These are phyloP conservation scores for Saccharomycopsis fodiens DNA, from an alignment of 805 yeast species.

Conservation along the genomic window DNA sequence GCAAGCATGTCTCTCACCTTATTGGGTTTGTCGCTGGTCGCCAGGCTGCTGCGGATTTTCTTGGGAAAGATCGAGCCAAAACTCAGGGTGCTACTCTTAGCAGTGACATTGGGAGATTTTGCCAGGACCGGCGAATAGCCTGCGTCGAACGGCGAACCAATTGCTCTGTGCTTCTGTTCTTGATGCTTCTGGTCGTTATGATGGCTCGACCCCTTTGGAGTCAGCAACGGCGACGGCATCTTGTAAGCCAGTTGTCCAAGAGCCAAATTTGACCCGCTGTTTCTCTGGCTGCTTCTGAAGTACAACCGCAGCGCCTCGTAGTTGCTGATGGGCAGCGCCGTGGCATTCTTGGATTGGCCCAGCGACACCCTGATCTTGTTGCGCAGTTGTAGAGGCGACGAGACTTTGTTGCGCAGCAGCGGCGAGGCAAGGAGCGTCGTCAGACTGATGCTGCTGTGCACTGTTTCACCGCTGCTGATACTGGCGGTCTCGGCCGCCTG, in stretches of 20 bases:
- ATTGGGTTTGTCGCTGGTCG: not conserved
- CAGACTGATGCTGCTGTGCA: not conserved
- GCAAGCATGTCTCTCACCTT: not conserved
- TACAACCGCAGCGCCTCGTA: conserved; percentile 20
- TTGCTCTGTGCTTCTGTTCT: conserved; percentile 4
- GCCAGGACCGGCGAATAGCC: conserved; percentile 7
- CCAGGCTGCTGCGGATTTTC: conserved; percentile 2
- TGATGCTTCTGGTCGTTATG: not conserved
- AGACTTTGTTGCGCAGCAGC: not conserved
- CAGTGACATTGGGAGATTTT: conserved; percentile 5
- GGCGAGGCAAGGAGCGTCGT: conserved; percentile 1
- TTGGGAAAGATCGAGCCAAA: conserved; percentile 10
- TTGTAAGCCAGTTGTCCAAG: not conserved
- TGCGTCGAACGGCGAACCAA: conserved; percentile 15
- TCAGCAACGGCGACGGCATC: conserved; percentile 2
- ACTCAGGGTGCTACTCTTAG: conserved; percentile 11
- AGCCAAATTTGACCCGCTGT: conserved; percentile 1
- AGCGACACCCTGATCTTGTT: not conserved
- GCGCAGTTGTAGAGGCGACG: conserved; percentile 1
- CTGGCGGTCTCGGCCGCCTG: conserved; percentile 3
- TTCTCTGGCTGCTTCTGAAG: conserved; percentile 11
- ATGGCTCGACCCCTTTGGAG: conserved; percentile 8
- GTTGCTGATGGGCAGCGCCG: conserved; percentile 4
- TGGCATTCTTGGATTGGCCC: not conserved
- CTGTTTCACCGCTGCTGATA: conserved; percentile 5